Percentiles rank a stretch among this genome's conserved stretches.
Conservation (phyloP, 2,329 filamentous ascomycete species). For the Calonectria naviculata region DNA sequence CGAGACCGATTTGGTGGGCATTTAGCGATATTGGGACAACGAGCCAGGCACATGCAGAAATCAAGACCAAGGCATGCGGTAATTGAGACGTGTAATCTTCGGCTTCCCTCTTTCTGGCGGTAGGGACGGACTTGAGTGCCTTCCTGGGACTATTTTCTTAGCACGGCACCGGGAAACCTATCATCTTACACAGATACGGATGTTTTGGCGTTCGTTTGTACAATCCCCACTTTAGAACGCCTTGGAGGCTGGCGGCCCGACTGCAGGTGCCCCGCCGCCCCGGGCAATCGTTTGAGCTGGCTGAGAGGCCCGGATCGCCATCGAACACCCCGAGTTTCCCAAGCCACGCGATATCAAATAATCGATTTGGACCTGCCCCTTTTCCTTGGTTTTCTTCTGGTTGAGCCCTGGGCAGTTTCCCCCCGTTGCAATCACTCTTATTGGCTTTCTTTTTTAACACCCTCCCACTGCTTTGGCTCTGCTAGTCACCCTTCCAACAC, state of each 20-base stretch:
- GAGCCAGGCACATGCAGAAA: conserved; percentile 1
- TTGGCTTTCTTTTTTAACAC: background rate
- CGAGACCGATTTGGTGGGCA: background rate
- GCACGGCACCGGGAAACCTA: background rate
- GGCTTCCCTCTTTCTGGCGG: background rate
- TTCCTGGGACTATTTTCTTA: background rate
- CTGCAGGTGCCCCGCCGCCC: conserved; percentile 12
- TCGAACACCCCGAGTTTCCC: background rate
- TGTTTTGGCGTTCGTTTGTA: background rate
- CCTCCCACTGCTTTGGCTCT: background rate
- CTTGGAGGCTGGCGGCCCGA: conserved; percentile 16
- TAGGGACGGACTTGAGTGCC: background rate
- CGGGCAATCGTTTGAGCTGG: conserved; percentile 10
- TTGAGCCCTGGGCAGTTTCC: background rate
- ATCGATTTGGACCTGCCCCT: background rate
- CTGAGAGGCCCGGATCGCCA: conserved; percentile 37
- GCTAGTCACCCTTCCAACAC: background rate
- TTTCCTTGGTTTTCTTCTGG: background rate
- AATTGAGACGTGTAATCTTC: background rate
- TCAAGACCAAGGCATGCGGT: background rate
- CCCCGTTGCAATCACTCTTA: too few relatives aligned
- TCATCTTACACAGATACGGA: background rate
- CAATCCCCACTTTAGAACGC: conserved; percentile 1
- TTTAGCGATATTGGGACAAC: background rate
- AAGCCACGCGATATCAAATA: conserved; percentile 5